phyloP scores from a whole-genome alignment of 768 basidiomycete genomes.

The Serendipita vermifera region DNA sequence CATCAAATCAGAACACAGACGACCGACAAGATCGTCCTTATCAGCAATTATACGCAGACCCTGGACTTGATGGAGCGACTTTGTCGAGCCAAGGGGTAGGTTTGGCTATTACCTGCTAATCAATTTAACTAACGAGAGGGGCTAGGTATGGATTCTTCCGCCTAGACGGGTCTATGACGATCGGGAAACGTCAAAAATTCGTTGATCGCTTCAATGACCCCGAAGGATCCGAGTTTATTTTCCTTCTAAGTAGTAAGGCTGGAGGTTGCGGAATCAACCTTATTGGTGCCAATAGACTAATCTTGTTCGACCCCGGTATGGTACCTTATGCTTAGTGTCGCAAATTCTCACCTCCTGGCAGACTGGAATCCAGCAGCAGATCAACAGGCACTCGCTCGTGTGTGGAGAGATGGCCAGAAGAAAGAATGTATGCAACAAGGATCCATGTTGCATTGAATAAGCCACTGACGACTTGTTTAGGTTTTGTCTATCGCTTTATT shows the following conservation, averaged over 20 bases:
- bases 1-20: slow-evolving; percentile 70
- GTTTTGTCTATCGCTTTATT: slow-evolving; percentile 97
- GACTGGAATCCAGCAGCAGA: slow-evolving; percentile 99
- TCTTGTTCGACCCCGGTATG: slow-evolving; percentile 85
- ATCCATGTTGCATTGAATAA: not conserved
- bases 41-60: slow-evolving; percentile 94
- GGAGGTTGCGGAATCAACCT: slow-evolving; percentile 96
- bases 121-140: not conserved
- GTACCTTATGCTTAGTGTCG: not conserved
- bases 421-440: slow-evolving; percentile 69
- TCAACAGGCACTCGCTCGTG: slow-evolving; percentile 94
- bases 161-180: slow-evolving; percentile 89
- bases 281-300: slow-evolving; percentile 90
- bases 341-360: slow-evolving; percentile 25
- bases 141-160: slow-evolving; percentile 78
- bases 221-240: slow-evolving; percentile 84
- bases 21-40: slow-evolving; percentile 89
- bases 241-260: slow-evolving; percentile 88
- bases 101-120: slow-evolving; percentile 11
- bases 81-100: slow-evolving; percentile 71
- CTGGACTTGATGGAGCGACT: slow-evolving; percentile 86
- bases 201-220: slow-evolving; percentile 96
- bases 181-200: slow-evolving; percentile 84
- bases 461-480: slow-evolving; percentile 27
- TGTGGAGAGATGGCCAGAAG: slow-evolving; percentile 99